These are phyloP conservation scores for Pichia deserticola DNA, from an alignment of 805 yeast genomes.

Conservation along the genomic window DNA sequence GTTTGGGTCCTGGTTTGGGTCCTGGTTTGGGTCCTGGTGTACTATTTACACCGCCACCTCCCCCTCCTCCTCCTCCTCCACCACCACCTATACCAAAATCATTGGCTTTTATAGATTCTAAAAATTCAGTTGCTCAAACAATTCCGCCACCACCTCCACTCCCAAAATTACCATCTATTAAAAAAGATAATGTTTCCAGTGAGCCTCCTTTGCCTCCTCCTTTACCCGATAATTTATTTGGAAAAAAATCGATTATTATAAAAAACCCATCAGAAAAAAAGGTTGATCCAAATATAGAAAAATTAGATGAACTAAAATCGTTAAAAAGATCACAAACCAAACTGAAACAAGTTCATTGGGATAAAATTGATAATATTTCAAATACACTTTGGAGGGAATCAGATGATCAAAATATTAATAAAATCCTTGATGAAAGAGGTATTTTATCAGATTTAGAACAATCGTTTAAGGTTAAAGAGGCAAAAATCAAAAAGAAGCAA, in stretches of 20 bases:
- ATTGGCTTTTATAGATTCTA: no score
- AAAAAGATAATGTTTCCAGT: no score
- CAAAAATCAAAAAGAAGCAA: slow-evolving; percentile 23
- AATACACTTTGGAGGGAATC: slow-evolving; percentile 56
- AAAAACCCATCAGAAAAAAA: not conserved
- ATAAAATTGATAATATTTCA: slow-evolving; percentile 50
- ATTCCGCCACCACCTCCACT: slow-evolving; percentile 17
- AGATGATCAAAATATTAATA: slow-evolving; percentile 37
- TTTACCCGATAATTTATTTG: no score
- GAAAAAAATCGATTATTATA: no score
- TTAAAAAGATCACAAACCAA: slow-evolving; percentile 29
- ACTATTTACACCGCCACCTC: slow-evolving; percentile 14
- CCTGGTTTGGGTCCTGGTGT: slow-evolving; percentile 11
- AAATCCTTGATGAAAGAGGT: slow-evolving; percentile 49
- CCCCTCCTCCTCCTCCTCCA: slow-evolving; percentile 21
- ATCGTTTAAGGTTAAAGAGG: slow-evolving; percentile 40
- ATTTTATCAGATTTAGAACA: slow-evolving; percentile 57
- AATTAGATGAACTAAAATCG: slow-evolving; percentile 5
- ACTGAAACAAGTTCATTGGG: slow-evolving; percentile 80
- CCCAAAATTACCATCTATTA: no score
- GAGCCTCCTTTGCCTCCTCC: no score
- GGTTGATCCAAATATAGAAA: slow-evolving; percentile 8
- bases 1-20: slow-evolving; percentile 22
- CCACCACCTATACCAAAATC: no score
- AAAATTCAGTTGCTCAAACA: no score